Percentiles rank a stretch among this genome's conserved stretches.
These are phyloP conservation scores for Arbutus unedo DNA, from an alignment of 148 eudicot species.

Conservation along the genomic window DNA sequence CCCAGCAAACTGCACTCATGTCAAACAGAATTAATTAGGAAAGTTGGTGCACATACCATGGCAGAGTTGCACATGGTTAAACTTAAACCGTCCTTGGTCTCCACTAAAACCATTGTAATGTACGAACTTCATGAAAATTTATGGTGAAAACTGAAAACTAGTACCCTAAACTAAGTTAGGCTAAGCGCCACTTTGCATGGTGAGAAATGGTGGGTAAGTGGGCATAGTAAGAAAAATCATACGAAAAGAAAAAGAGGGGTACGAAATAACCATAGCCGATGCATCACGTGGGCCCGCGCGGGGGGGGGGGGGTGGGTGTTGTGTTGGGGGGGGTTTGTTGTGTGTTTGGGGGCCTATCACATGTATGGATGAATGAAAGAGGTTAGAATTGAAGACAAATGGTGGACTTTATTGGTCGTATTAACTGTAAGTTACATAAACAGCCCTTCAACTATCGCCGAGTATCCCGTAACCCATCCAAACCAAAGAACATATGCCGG, in stretches of 20 bases:
- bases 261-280: too few relatives aligned
- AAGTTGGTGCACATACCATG: not conserved
- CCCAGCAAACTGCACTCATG: constrained; percentile 26
- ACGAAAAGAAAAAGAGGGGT: too few relatives aligned
- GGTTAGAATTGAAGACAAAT: not conserved
- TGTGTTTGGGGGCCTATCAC: too few relatives aligned
- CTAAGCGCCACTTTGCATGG: not conserved
- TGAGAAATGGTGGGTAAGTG: not conserved
- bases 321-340: too few relatives aligned
- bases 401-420: not conserved
- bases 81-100: not conserved
- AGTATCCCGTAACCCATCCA: not conserved
- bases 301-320: too few relatives aligned
- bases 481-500: not conserved
- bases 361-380: too few relatives aligned
- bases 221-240: not conserved
- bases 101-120: not conserved
- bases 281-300: too few relatives aligned
- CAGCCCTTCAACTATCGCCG: not conserved
- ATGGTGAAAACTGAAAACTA: not conserved
- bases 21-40: not conserved
- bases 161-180: not conserved
- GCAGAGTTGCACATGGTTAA: not conserved
- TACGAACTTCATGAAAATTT: not conserved
- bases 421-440: not conserved